Evolutionary conservation across 352 stramenopile genomes (phyloP), one percentile per base, ranked within the genome.

Genomic region (Elongisporangium undulatum): DNA sequence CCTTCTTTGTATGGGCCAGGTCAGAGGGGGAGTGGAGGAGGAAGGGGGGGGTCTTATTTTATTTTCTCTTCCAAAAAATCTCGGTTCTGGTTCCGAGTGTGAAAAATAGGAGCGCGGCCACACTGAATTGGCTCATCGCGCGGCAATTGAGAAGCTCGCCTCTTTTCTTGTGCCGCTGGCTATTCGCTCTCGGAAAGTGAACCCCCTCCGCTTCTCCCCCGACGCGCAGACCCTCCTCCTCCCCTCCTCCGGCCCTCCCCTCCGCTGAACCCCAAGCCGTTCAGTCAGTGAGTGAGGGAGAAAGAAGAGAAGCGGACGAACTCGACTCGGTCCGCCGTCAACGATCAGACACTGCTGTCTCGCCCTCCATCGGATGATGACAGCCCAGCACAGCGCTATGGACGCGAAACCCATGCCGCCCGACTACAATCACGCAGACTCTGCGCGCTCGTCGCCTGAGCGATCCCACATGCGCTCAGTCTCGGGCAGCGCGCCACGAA

Each of bases 351-450:
- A 34, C 23, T 34, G 29, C 23, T n/a, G 15, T 16, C 54, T 23
- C 20, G 12, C 2, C 5, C 21, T 20, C n/a, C 13, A 49, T 51
- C 48, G n/a, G 52, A 87, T 87, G 77, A 87, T 87, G 77, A 84
- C 77, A 29, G 64, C 77, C 49, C 74, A 87, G 69, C 75, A 78
- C 59, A 79, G 71, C 58, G 66, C 71, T 29, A 71, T 70, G 51
- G 72, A 79, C 72, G 71, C 84, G 21, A 74, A 76, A 58, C 39
- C 68, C 51, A 71, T 75, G 49, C 24, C 50, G 50, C 56, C 57
- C 6, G 66, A 62, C 63, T 56, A 50, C 15, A 21, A 29, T 1
- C 61, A 66, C 69, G 72, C 64, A 57, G 69, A 26, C 68, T 75
- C 67, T 61, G 58, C 21, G 54, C 61, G 49, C 56, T 61, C 54